A percentile compares a stretch with the other conserved stretches of the same genome.
Conservation (phyloP, 2,329 filamentous ascomycete genomes). For the Lizonia empirigonia region DNA sequence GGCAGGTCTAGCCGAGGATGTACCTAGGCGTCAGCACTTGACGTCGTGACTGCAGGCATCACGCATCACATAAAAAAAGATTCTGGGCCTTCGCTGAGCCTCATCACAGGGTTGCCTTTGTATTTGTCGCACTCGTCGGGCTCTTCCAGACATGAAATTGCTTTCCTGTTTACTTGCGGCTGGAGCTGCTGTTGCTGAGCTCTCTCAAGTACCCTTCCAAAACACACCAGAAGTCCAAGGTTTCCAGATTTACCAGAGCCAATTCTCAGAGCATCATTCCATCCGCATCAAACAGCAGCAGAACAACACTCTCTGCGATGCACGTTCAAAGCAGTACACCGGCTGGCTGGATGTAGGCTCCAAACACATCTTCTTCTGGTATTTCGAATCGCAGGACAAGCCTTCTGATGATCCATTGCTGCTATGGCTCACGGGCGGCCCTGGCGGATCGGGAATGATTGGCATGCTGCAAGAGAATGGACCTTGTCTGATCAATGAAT, state of each 20-base stretch:
- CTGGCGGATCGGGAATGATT: slow-evolving; percentile 46
- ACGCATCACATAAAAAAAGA: not conserved
- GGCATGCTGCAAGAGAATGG: slow-evolving; percentile 47
- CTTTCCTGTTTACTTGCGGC: slow-evolving; percentile 3
- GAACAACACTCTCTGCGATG: slow-evolving; percentile 41
- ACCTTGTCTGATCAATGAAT: slow-evolving; percentile 47
- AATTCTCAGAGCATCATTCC: slow-evolving; percentile 40
- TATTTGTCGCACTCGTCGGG: no score
- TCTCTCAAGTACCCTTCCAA: slow-evolving; percentile 41
- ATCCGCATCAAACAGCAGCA: slow-evolving; percentile 45
- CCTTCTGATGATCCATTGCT: slow-evolving; percentile 47
- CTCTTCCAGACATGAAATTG: not conserved
- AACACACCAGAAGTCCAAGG: slow-evolving; percentile 34
- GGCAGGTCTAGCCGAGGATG: not conserved
- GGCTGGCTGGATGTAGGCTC: slow-evolving; percentile 47
- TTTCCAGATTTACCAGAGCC: slow-evolving; percentile 41
- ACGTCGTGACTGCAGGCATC: slow-evolving; percentile 3
- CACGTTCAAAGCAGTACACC: slow-evolving; percentile 44
- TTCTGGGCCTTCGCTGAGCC: not conserved
- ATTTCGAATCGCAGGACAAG: slow-evolving; percentile 49
- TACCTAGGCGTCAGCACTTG: slow-evolving; percentile 8
- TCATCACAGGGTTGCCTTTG: no score
- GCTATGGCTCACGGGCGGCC: slow-evolving; percentile 52
- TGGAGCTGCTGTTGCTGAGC: slow-evolving; percentile 12
- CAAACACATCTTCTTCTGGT: slow-evolving; percentile 56